Conservation (phyloP, 2,329 filamentous ascomycete genomes). For the Nigrospora sphaerica region DNA sequence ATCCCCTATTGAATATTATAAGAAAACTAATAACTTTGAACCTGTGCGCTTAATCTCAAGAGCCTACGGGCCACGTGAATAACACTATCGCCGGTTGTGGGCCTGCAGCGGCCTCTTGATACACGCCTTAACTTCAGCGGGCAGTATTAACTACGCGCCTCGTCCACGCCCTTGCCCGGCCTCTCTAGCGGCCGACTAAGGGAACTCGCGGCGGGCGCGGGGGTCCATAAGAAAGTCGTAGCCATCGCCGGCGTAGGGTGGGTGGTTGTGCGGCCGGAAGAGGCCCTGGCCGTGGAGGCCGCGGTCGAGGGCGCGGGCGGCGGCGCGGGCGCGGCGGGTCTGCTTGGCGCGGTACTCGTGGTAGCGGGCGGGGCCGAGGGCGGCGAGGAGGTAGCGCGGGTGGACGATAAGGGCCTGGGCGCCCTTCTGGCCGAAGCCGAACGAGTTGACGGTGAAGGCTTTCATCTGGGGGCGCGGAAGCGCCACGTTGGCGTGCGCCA, state of each 20-base stretch:
- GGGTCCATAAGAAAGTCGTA: neutral
- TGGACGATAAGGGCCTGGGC: slow-evolving; percentile 5
- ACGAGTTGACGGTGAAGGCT: slow-evolving; percentile 30
- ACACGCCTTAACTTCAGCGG: no score
- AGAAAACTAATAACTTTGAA: no score
- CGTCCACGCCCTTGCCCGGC: no score
- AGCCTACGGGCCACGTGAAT: no score
- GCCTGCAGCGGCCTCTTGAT: no score
- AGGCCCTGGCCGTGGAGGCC: neutral
- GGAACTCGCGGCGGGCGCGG: neutral
- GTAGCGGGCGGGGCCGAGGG: neutral
- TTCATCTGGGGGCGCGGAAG: slow-evolving; percentile 31
- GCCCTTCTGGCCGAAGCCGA: slow-evolving; percentile 38
- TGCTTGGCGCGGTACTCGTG: neutral
- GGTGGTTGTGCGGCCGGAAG: neutral
- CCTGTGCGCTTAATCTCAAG: no score
- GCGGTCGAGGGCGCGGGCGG: neutral
- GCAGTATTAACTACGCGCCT: no score
- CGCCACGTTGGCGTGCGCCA: slow-evolving; percentile 36
- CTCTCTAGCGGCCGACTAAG: no score
- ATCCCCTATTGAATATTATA: no score
- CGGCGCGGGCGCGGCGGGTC: neutral
- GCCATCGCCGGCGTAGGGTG: neutral
- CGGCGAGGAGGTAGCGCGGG: neutral
- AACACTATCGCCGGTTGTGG: no score